These are phyloP conservation scores for Torrubiella hemipterigena DNA, from an alignment of 2,329 filamentous ascomycete species.

Conservation along the genomic window DNA sequence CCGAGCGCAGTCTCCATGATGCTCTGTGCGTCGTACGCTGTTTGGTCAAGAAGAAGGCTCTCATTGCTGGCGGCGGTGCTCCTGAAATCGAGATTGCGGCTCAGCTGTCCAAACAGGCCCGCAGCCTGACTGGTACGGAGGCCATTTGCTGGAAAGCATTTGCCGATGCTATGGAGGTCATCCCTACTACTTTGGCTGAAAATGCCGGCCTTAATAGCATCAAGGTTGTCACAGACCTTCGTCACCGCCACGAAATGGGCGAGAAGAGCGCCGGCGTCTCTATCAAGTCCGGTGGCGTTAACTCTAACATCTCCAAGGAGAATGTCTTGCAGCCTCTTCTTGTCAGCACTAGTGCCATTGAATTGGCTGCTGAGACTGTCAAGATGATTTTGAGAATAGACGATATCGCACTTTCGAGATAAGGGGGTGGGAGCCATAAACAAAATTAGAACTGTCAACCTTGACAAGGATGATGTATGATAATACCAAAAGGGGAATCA, in stretches of 20 bases:
- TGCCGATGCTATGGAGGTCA: conserved; percentile 92
- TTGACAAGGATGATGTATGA: conserved; percentile 21
- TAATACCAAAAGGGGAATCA: conserved; percentile 19
- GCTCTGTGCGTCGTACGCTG: conserved; percentile 96
- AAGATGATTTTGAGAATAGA: conserved; percentile 77
- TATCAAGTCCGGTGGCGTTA: conserved; percentile 95
- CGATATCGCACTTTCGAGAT: conserved; percentile 53
- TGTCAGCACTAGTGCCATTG: conserved; percentile 94
- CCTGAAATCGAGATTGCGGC: conserved; percentile 95
- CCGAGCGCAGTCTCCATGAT: conserved; percentile 91
- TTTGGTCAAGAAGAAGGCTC: conserved; percentile 98
- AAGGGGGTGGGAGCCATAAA: too few species aligned
- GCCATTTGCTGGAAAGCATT: conserved; percentile 99
- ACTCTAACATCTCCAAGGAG: conserved; percentile 92
- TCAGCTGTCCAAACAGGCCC: conserved; percentile 68
- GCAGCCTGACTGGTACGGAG: conserved; percentile 79
- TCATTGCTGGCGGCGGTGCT: conserved; percentile 92
- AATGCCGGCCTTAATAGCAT: conserved; percentile 97
- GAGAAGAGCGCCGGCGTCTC: conserved; percentile 95
- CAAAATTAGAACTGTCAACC: conserved; percentile 11
- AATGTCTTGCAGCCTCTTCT: conserved; percentile 92
- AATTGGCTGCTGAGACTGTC: conserved; percentile 93
- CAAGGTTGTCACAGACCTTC: conserved; percentile 92
- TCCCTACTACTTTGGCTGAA: conserved; percentile 92
- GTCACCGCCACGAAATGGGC: conserved; percentile 87